phyloP scores from a whole-genome alignment of 805 yeast species.

The Monosporozyma aquatica region DNA sequence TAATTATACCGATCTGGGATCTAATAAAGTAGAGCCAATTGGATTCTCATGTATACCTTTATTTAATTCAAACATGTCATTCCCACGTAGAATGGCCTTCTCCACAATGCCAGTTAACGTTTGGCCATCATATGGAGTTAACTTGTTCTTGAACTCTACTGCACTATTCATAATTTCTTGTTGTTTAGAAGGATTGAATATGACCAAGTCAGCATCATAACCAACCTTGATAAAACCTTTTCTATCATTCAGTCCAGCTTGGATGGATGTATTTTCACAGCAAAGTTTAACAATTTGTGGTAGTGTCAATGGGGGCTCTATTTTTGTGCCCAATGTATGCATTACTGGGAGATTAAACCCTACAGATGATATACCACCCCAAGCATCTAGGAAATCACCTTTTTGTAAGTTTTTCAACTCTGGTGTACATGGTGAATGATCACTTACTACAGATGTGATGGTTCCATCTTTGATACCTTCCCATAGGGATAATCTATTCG shows the following conservation, averaged over 20 bases:
- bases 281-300: slow-evolving; percentile 73
- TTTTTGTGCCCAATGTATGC: slow-evolving; percentile 55
- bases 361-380: slow-evolving; percentile 95
- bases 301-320: slow-evolving; percentile 24
- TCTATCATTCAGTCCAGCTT: slow-evolving; percentile 61
- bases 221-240: slow-evolving; percentile 74
- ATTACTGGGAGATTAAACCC: slow-evolving; percentile 82
- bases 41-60: slow-evolving; percentile 49
- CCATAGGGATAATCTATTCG: slow-evolving; percentile 71
- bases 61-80: slow-evolving; percentile 46
- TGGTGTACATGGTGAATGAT: slow-evolving; percentile 94
- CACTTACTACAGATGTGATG: slow-evolving; percentile 82
- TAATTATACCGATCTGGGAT: neutral
- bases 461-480: slow-evolving; percentile 55
- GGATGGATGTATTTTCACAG: slow-evolving; percentile 71
- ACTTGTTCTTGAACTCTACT: slow-evolving; percentile 72
- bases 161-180: slow-evolving; percentile 45
- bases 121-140: slow-evolving; percentile 79
- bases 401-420: slow-evolving; percentile 69
- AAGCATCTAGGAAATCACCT: slow-evolving; percentile 85
- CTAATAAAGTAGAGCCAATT: slow-evolving; percentile 39
- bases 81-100: slow-evolving; percentile 75
- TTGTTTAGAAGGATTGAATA: slow-evolving; percentile 57
- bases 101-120: slow-evolving; percentile 61
- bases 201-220: slow-evolving; percentile 78